phyloP scores from a whole-genome alignment of 2,329 filamentous ascomycete species.

The Trichoderma sp. region DNA sequence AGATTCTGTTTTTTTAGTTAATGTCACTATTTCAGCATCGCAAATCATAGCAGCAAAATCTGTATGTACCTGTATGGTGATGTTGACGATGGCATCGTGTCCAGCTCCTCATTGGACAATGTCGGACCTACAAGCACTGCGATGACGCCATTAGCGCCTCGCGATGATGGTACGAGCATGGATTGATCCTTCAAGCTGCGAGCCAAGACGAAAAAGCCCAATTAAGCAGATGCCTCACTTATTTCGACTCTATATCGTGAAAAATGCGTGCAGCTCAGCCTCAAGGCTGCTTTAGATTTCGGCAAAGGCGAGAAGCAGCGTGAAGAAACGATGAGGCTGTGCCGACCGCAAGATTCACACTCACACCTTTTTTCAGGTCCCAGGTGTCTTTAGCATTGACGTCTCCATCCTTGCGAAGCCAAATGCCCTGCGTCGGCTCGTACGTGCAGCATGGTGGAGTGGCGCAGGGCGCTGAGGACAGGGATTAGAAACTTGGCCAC shows the following conservation, averaged over 20 bases:
- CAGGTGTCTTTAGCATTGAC: neutral
- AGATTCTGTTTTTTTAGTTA: neutral
- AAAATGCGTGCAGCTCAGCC: neutral
- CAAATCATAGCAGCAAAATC: neutral
- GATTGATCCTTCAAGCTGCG: neutral
- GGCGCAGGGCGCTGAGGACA: slow-evolving; percentile 11
- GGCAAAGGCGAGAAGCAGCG: neutral
- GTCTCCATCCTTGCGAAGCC: neutral
- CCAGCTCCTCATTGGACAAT: neutral
- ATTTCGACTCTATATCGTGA: neutral
- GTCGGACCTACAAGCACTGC: neutral
- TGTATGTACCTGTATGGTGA: neutral
- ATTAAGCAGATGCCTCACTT: neutral
- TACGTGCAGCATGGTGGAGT: slow-evolving; percentile 14
- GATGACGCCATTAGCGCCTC: slow-evolving; percentile 19
- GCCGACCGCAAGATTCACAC: neutral
- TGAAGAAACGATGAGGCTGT: neutral
- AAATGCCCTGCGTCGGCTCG: slow-evolving; percentile 7
- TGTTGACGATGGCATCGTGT: neutral
- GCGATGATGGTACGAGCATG: neutral
- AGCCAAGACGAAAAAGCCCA: slow-evolving; percentile 4
- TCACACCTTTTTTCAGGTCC: neutral
- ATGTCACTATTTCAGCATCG: neutral
- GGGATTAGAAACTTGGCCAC: slow-evolving; percentile 18
- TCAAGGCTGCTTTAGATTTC: neutral